Percentiles rank a stretch among this genome's conserved stretches.
phyloP scores from a whole-genome alignment of 352 stramenopile species.

The Detonula confervacea region DNA sequence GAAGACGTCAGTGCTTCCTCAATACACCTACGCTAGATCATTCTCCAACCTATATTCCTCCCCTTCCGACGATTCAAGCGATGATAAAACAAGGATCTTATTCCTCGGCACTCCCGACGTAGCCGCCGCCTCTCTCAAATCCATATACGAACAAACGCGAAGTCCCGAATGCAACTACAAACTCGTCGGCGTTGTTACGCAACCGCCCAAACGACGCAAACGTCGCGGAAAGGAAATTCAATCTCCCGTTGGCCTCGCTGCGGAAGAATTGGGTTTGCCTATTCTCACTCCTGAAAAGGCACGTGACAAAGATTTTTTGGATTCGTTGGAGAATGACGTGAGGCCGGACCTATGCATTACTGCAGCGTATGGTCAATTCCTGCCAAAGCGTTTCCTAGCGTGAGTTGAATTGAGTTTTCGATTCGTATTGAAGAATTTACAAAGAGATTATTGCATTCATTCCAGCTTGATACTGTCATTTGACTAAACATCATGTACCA shows the following conservation, averaged over 20 bases:
- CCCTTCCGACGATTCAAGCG: constrained; percentile 1
- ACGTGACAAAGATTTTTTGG: constrained; percentile 86
- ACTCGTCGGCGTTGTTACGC: constrained; percentile 87
- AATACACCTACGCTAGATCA: neutral
- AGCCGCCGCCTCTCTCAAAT: constrained; percentile 81
- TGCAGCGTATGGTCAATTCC: constrained; percentile 88
- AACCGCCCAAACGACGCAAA: constrained; percentile 82
- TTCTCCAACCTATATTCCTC: constrained; percentile 2
- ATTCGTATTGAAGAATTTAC: neutral
- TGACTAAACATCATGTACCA: too few species aligned
- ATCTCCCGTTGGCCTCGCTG: constrained; percentile 83
- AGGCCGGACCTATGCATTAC: constrained; percentile 89
- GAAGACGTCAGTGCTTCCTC: constrained; percentile 3
- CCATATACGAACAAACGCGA: constrained; percentile 76
- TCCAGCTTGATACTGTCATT: too few species aligned
- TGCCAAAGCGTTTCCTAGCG: constrained; percentile 86
- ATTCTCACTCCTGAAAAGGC: constrained; percentile 85
- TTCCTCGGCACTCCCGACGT: constrained; percentile 88
- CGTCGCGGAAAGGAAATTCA: constrained; percentile 69
- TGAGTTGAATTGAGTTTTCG: too few species aligned
- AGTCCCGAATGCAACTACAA: constrained; percentile 69
- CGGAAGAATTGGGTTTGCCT: constrained; percentile 78
- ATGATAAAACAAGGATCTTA: constrained; percentile 74
- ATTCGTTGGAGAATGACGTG: constrained; percentile 69
- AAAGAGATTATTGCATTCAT: too few species aligned